Conservation (phyloP, 768 basidiomycete genomes). For the Boletus barrowsii region DNA sequence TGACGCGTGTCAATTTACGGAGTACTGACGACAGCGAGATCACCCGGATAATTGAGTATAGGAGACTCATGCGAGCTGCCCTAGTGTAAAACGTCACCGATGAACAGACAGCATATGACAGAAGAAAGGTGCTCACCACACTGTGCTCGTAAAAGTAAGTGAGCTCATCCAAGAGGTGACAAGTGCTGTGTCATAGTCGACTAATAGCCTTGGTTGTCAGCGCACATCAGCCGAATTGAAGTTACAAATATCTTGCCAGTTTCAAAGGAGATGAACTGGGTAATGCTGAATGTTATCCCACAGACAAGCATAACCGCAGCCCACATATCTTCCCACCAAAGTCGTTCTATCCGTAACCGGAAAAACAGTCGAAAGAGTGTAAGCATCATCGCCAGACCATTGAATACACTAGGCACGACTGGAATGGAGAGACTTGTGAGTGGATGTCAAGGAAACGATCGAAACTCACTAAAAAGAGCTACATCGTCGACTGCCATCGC, state of each 20-base stretch:
- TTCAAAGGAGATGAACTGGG: background rate
- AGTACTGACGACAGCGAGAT: background rate
- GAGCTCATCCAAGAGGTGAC: background rate
- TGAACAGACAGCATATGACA: background rate
- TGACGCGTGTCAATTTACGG: background rate
- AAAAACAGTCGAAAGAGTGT: slow-evolving; percentile 14
- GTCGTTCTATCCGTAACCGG: slow-evolving; percentile 12
- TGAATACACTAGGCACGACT: slow-evolving; percentile 4
- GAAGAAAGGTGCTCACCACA: background rate
- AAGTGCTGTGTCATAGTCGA: background rate
- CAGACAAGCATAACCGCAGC: slow-evolving; percentile 8
- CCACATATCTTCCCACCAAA: slow-evolving; percentile 27
- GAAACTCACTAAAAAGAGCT: background rate
- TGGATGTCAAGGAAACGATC: background rate
- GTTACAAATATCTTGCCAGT: background rate
- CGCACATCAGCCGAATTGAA: background rate
- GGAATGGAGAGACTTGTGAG: background rate
- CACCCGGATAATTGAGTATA: background rate
- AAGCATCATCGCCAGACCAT: slow-evolving; percentile 5
- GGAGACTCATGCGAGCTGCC: background rate
- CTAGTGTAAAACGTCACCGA: background rate
- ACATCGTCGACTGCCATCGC: background rate
- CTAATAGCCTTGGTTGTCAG: background rate
- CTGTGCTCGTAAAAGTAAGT: background rate
- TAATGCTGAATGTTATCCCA: background rate